Conservation (phyloP, 2,329 filamentous ascomycete genomes). For the Dothiorella sarmentorum region DNA sequence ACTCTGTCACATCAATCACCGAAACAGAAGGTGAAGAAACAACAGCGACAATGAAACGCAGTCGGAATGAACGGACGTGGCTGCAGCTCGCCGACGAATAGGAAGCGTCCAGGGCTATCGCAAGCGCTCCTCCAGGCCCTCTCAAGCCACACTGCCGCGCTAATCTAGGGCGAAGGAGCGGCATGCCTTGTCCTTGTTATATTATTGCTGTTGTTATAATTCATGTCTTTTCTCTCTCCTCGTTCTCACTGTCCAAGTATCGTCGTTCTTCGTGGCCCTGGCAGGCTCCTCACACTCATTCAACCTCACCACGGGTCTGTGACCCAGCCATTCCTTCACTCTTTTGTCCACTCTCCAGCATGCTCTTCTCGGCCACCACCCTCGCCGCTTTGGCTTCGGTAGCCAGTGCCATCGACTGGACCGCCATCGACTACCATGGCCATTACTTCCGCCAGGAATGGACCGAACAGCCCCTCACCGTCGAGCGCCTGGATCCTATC, state of each 20-base stretch:
- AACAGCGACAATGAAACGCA: not conserved
- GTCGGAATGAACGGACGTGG: not conserved
- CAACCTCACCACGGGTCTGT: slow-evolving; percentile 5
- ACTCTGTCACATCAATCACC: not conserved
- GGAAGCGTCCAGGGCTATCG: not conserved
- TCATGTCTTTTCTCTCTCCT: not conserved
- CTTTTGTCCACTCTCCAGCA: slow-evolving; percentile 22
- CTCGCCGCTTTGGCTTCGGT: slow-evolving; percentile 30
- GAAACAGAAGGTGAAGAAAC: not conserved
- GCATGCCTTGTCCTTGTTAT: not conserved
- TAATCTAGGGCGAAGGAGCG: slow-evolving; percentile 3
- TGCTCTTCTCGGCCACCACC: slow-evolving; percentile 19
- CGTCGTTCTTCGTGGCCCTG: slow-evolving; percentile 1
- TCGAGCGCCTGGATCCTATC: slow-evolving; percentile 36
- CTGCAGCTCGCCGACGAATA: slow-evolving; percentile 1
- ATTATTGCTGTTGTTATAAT: not conserved
- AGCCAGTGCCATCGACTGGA: slow-evolving; percentile 24
- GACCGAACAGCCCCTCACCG: slow-evolving; percentile 31
- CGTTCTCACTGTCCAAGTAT: not conserved
- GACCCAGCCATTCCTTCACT: slow-evolving; percentile 13
- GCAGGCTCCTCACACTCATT: slow-evolving; percentile 9
- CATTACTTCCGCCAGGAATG: slow-evolving; percentile 40
- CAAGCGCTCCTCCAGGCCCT: slow-evolving; percentile 1
- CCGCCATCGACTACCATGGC: slow-evolving; percentile 35
- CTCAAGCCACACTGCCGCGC: slow-evolving; percentile 5